A percentile compares a stretch with the other conserved stretches of the same genome.
These are phyloP conservation scores for Erucastrum elatum DNA, from an alignment of 345 rosid species.

Conservation along the genomic window DNA sequence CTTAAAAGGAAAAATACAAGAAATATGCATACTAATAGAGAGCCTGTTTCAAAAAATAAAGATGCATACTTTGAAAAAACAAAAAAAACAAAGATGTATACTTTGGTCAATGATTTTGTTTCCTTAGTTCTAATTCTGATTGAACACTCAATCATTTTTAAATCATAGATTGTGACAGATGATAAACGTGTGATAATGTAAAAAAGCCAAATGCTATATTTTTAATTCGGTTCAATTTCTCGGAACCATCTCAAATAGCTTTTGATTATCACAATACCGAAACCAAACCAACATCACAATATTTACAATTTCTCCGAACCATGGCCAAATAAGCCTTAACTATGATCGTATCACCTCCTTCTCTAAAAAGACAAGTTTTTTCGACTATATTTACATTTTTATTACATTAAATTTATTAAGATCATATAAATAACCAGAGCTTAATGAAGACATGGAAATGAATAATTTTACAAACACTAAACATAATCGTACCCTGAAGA, in stretches of 20 bases:
- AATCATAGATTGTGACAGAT: neutral
- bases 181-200: neutral
- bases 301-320: too few relatives aligned
- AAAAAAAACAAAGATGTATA: neutral
- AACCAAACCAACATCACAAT: conserved; percentile 4
- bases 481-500: conserved; percentile 58
- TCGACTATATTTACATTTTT: conserved; percentile 30
- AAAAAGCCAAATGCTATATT: too few relatives aligned
- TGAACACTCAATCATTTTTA: neutral
- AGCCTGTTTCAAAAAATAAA: too few relatives aligned
- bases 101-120: neutral
- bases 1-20: neutral
- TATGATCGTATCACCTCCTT: neutral
- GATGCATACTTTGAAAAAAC: too few relatives aligned
- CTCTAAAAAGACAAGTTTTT: neutral
- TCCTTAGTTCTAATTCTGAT: neutral
- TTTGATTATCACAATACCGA: conserved; percentile 1
- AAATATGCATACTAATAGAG: too few relatives aligned
- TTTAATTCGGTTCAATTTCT: neutral
- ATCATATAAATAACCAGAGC: conserved; percentile 20
- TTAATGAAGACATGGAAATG: conserved; percentile 9
- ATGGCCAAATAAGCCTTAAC: neutral
- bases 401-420: conserved; percentile 7
- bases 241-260: neutral
- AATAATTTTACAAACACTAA: conserved; percentile 33